These are phyloP conservation scores for Epicoccum nigrum DNA, from an alignment of 2,329 filamentous ascomycete species.

Conservation along the genomic window DNA sequence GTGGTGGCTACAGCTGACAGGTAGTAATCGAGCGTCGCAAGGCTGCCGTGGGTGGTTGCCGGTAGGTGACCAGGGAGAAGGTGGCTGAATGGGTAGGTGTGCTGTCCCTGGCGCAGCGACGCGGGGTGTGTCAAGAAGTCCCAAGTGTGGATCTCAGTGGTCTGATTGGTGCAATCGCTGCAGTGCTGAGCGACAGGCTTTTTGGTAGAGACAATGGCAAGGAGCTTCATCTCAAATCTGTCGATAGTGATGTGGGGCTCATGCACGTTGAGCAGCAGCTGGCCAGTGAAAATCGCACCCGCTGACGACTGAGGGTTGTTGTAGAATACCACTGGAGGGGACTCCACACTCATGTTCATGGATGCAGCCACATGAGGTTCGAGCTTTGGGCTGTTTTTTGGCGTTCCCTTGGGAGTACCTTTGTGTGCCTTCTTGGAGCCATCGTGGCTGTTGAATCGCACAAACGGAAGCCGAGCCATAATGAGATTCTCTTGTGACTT, in stretches of 20 bases:
- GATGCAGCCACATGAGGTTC: slow-evolving; percentile 55
- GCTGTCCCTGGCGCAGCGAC: slow-evolving; percentile 58
- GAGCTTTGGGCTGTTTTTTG: slow-evolving; percentile 42
- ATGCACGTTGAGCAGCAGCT: slow-evolving; percentile 74
- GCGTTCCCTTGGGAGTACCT: slow-evolving; percentile 31
- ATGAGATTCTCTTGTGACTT: slow-evolving; percentile 44
- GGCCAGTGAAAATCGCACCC: slow-evolving; percentile 84
- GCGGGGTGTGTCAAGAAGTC: slow-evolving; percentile 63
- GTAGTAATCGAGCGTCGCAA: slow-evolving; percentile 78
- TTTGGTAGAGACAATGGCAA: slow-evolving; percentile 75
- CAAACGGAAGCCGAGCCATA: slow-evolving; percentile 46
- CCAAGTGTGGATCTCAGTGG: slow-evolving; percentile 79
- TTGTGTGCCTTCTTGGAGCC: slow-evolving; percentile 11
- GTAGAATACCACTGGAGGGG: slow-evolving; percentile 84
- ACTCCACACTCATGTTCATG: slow-evolving; percentile 74
- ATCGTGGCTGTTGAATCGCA: slow-evolving; percentile 43
- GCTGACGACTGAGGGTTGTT: slow-evolving; percentile 75
- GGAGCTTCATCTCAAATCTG: slow-evolving; percentile 73
- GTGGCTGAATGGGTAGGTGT: slow-evolving; percentile 88
- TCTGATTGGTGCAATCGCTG: slow-evolving; percentile 72
- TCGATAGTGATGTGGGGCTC: slow-evolving; percentile 70
- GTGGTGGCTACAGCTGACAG: slow-evolving; percentile 62
- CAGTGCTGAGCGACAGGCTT: slow-evolving; percentile 82
- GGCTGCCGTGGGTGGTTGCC: slow-evolving; percentile 74
- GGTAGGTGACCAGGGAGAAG: slow-evolving; percentile 86